Percentiles rank a stretch among this genome's conserved stretches.
phyloP scores from a whole-genome alignment of 192 early-diverging fungal genomes.

The Backusella psychrophila region DNA sequence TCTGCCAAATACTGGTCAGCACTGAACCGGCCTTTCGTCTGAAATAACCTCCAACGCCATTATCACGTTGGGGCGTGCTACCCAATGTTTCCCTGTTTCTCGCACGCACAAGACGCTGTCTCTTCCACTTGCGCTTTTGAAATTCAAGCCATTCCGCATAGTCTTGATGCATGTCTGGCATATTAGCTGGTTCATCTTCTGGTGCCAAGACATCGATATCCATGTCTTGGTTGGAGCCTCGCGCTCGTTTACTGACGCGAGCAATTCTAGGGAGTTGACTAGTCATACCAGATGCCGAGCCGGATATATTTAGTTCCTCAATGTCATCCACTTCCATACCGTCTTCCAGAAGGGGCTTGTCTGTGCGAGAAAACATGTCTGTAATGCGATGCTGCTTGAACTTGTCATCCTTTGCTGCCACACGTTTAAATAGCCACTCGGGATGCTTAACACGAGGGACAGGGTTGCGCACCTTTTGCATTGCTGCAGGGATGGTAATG shows the following conservation, averaged over 20 bases:
- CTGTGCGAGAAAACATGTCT: constrained; percentile 69
- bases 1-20: constrained; percentile 70
- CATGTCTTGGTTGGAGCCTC: background rate
- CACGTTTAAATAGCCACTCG: constrained; percentile 89
- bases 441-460: constrained; percentile 91
- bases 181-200: constrained; percentile 49
- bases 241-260: constrained; percentile 16
- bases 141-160: constrained; percentile 74
- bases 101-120: constrained; percentile 51
- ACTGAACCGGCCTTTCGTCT: constrained; percentile 64
- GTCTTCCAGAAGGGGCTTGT: constrained; percentile 30
- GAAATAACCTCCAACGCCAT: constrained; percentile 61
- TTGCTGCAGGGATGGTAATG: constrained; percentile 97
- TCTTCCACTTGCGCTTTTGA: constrained; percentile 77
- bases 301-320: constrained; percentile 2
- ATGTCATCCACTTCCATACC: constrained; percentile 21
- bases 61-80: background rate
- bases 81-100: constrained; percentile 36
- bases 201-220: constrained; percentile 16
- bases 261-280: background rate
- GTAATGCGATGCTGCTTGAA: constrained; percentile 84
- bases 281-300: background rate
- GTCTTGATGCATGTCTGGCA: constrained; percentile 66
- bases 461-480: constrained; percentile 93
- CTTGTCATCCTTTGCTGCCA: constrained; percentile 73